Conservation (phyloP, 306 rosid genomes). For the Prunus dulcis region DNA sequence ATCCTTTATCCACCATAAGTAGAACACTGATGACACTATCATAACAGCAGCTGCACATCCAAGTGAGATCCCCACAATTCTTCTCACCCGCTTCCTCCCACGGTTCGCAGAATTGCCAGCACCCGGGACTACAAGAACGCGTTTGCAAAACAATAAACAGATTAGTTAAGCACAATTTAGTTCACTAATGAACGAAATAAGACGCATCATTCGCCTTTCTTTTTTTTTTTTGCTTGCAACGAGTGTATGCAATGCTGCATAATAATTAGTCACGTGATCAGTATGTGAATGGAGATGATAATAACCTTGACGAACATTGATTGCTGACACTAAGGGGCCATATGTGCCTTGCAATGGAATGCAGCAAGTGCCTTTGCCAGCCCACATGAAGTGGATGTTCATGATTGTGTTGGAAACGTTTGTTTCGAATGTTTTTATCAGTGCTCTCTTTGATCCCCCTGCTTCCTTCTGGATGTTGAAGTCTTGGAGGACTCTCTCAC, state of each 20-base stretch:
- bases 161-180: no score
- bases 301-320: constrained; percentile 34
- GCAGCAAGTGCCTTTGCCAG: constrained; percentile 45
- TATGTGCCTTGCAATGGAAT: constrained; percentile 37
- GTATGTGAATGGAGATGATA: no score
- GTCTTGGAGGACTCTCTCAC: constrained; percentile 33
- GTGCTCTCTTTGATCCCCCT: constrained; percentile 28
- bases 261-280: no score
- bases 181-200: neutral
- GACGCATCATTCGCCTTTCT: neutral
- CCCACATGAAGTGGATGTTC: constrained; percentile 37
- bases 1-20: constrained; percentile 21
- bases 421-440: constrained; percentile 23
- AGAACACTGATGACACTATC: constrained; percentile 15
- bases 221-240: neutral
- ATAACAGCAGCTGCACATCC: constrained; percentile 26
- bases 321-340: constrained; percentile 41
- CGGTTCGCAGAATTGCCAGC: constrained; percentile 2
- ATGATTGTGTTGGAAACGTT: constrained; percentile 28
- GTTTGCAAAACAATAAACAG: neutral
- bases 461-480: constrained; percentile 37
- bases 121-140: neutral
- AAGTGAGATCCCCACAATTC: constrained; percentile 21
- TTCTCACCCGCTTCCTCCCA: constrained; percentile 27
- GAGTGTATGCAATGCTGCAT: neutral